Evolutionary conservation across 1,284 basidiomycete genomes (phyloP).

Genomic region (Naganishia sp.): DNA sequence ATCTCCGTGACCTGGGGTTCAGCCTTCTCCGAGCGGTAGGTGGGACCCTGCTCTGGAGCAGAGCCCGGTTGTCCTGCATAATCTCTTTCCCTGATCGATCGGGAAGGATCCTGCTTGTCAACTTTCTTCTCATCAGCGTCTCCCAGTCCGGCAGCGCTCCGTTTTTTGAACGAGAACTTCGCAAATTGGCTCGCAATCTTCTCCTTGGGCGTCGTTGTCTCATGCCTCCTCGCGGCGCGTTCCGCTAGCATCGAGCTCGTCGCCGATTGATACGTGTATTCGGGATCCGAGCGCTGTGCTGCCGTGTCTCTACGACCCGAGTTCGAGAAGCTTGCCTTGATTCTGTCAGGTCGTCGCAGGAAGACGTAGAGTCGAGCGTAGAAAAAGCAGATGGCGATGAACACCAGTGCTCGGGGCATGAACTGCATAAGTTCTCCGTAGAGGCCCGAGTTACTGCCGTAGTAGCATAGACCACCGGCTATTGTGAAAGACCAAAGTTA

Average conservation of each 20-base stretch:
- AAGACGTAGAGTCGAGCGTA: constrained; percentile 54
- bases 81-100: constrained; percentile 2
- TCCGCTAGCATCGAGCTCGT: constrained; percentile 20
- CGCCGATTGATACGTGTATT: constrained; percentile 23
- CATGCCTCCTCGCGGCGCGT: background rate
- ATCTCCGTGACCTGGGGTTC: constrained; percentile 35
- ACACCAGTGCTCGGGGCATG: constrained; percentile 51
- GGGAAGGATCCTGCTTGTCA: constrained; percentile 1
- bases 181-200: constrained; percentile 23
- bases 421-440: constrained; percentile 54
- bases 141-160: background rate
- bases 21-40: constrained; percentile 5
- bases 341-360: constrained; percentile 53
- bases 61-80: background rate
- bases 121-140: constrained; percentile 7
- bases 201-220: background rate
- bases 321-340: constrained; percentile 35
- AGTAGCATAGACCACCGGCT: constrained; percentile 51
- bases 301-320: constrained; percentile 2
- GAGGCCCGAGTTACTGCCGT: constrained; percentile 46
- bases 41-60: constrained; percentile 1
- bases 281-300: constrained; percentile 20
- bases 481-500: constrained; percentile 10
- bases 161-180: constrained; percentile 28
- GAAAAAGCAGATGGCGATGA: constrained; percentile 48